Conservation (phyloP, 768 basidiomycete species). For the Hygrophorus russula region DNA sequence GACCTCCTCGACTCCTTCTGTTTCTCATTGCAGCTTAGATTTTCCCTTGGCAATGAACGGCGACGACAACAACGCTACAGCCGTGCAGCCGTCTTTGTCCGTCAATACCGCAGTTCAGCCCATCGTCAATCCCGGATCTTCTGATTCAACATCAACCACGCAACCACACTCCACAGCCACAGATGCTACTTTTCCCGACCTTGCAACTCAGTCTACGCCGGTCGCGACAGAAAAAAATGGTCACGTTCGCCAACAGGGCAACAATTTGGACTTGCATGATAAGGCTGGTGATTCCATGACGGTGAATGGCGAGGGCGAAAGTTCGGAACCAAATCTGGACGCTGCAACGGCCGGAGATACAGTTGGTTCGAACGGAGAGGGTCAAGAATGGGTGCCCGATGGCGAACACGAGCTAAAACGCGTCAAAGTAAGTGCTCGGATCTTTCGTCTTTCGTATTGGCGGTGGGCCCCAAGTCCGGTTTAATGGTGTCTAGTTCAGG, state of each 20-base stretch:
- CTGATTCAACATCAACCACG: slow-evolving; percentile 8
- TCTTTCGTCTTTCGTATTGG: slow-evolving; percentile 12
- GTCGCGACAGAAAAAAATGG: background rate
- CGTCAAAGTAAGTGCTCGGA: slow-evolving; percentile 54
- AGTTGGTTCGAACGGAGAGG: slow-evolving; percentile 38
- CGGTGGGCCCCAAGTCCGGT: background rate
- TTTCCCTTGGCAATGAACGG: slow-evolving; percentile 32
- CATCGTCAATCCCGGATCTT: slow-evolving; percentile 11
- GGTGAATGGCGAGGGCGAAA: slow-evolving; percentile 19
- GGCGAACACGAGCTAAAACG: slow-evolving; percentile 70
- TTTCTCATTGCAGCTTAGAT: slow-evolving; percentile 7
- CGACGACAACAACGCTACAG: slow-evolving; percentile 22
- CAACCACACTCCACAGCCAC: slow-evolving; percentile 5
- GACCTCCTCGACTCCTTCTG: slow-evolving; percentile 4
- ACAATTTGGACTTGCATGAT: slow-evolving; percentile 11
- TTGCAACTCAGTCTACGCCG: background rate
- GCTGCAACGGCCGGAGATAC: slow-evolving; percentile 14
- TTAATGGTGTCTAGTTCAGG: too few species aligned
- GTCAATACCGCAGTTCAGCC: slow-evolving; percentile 19
- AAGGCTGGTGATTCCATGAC: slow-evolving; percentile 7
- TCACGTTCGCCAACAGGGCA: background rate
- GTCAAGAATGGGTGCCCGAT: slow-evolving; percentile 51
- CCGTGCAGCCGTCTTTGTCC: slow-evolving; percentile 15
- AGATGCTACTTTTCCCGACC: slow-evolving; percentile 4
- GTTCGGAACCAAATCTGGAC: slow-evolving; percentile 19